Percentiles rank a stretch among this genome's conserved stretches.
phyloP scores from a whole-genome alignment of 495 filamentous ascomycete genomes.

The Penicillium coffeae region DNA sequence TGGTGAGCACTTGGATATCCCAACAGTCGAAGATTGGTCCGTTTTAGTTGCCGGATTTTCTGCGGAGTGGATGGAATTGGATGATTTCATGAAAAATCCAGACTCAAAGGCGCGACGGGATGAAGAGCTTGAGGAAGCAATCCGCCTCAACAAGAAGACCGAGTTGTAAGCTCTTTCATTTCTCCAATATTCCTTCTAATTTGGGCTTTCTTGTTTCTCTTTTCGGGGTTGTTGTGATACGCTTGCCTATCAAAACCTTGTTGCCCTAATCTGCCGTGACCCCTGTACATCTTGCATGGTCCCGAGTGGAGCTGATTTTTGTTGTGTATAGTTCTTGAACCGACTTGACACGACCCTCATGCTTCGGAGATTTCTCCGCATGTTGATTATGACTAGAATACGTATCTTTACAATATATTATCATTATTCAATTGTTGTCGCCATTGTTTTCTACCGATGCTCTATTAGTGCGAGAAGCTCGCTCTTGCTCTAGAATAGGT shows the following conservation, averaged over 20 bases:
- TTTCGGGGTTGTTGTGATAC: no score
- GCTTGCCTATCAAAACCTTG: no score
- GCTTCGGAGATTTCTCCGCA: not conserved
- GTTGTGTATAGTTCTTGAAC: slow-evolving; percentile 1
- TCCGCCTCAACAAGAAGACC: slow-evolving; percentile 30
- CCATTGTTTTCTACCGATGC: not conserved
- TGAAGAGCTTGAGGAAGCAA: slow-evolving; percentile 17
- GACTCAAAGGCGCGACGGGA: slow-evolving; percentile 1
- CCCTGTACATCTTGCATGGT: not conserved
- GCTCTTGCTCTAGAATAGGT: slow-evolving; percentile 19
- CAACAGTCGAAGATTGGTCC: slow-evolving; percentile 85
- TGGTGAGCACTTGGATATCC: slow-evolving; percentile 76
- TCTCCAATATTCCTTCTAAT: slow-evolving; percentile 1
- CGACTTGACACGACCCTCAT: not conserved
- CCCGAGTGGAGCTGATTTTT: slow-evolving; percentile 4
- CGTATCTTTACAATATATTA: not conserved
- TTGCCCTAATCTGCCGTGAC: not conserved
- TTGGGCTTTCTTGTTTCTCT: not conserved
- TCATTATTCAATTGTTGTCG: not conserved
- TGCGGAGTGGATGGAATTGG: slow-evolving; percentile 91
- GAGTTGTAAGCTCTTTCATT: slow-evolving; percentile 43
- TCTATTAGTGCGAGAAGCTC: not conserved
- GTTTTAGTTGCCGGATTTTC: slow-evolving; percentile 77
- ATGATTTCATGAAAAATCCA: slow-evolving; percentile 44
- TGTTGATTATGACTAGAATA: not conserved